phyloP scores from a whole-genome alignment of 805 yeast genomes.

The Lachancea waltii region DNA sequence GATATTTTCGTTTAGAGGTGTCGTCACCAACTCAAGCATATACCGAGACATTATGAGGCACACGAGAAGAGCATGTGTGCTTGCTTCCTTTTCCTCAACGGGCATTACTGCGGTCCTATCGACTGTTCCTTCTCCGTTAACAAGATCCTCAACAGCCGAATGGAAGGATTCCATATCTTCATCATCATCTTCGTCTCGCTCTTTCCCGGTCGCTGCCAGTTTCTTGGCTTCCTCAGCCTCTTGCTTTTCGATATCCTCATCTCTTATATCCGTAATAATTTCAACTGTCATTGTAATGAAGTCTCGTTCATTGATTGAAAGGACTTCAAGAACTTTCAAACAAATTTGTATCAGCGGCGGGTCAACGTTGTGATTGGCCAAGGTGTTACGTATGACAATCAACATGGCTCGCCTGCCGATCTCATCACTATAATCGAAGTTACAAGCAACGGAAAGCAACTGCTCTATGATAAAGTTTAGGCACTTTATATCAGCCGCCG shows the following conservation, averaged over 20 bases:
- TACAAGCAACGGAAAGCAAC: slow-evolving; percentile 55
- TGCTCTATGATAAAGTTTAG: slow-evolving; percentile 72
- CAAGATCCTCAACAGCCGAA: slow-evolving; percentile 39
- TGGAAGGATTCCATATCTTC: slow-evolving; percentile 41
- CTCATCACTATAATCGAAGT: slow-evolving; percentile 84
- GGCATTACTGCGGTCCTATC: slow-evolving; percentile 17
- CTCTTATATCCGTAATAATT: slow-evolving; percentile 77
- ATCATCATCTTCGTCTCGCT: slow-evolving; percentile 27
- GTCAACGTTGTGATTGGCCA: slow-evolving; percentile 50
- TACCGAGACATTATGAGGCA: slow-evolving; percentile 65
- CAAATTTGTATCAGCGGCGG: slow-evolving; percentile 50
- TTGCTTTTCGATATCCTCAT: slow-evolving; percentile 44
- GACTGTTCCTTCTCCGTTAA: slow-evolving; percentile 21
- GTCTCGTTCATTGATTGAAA: slow-evolving; percentile 76
- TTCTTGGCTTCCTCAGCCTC: slow-evolving; percentile 22
- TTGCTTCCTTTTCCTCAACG: slow-evolving; percentile 29
- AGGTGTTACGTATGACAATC: slow-evolving; percentile 48
- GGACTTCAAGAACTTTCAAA: slow-evolving; percentile 57
- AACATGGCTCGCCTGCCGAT: slow-evolving; percentile 78
- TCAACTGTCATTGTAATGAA: slow-evolving; percentile 81
- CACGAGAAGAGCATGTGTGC: slow-evolving; percentile 44
- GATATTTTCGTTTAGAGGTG: slow-evolving; percentile 57
- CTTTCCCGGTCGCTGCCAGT: slow-evolving; percentile 14
- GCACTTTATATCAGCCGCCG: slow-evolving; percentile 43
- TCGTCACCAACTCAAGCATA: slow-evolving; percentile 60